A percentile compares a stretch with the other conserved stretches of the same genome.
Evolutionary conservation across 768 basidiomycete species (phyloP).

Genomic region (Rhizopogon salebrosus): DNA sequence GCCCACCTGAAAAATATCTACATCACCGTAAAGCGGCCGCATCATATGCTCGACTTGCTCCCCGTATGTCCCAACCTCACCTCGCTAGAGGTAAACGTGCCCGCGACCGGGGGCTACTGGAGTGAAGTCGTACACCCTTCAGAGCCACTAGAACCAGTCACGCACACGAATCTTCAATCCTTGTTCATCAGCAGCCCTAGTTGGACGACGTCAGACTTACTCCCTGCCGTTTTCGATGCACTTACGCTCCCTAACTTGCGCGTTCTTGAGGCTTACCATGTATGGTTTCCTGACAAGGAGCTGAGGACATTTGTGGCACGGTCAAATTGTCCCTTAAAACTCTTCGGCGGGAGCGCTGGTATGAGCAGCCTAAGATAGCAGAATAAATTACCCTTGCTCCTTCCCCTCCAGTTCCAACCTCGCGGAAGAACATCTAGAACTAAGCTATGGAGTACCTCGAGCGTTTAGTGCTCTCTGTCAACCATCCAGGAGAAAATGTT

Average conservation of each 20-base stretch:
- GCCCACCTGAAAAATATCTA: slow-evolving; percentile 13
- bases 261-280: slow-evolving; percentile 6
- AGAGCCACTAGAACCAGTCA: slow-evolving; percentile 3
- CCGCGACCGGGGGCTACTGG: too few species aligned
- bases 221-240: slow-evolving; percentile 1
- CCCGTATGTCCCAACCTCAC: background rate
- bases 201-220: background rate
- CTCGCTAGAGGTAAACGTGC: background rate
- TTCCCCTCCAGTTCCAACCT: too few species aligned
- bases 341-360: too few species aligned
- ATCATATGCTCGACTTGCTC: slow-evolving; percentile 1
- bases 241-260: slow-evolving; percentile 12
- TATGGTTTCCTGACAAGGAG: slow-evolving; percentile 10
- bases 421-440: too few species aligned
- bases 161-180: slow-evolving; percentile 8
- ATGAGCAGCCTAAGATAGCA: too few species aligned
- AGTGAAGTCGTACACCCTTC: too few species aligned
- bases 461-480: too few species aligned
- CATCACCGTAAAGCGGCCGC: background rate
- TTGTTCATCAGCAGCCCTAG: slow-evolving; percentile 6
- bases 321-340: slow-evolving; percentile 16
- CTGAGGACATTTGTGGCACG: slow-evolving; percentile 15
- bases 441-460: too few species aligned
- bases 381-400: too few species aligned
- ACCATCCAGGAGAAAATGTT: too few species aligned